Base-by-base conservation (phyloP, 495 filamentous ascomycete species). In the Aspergillus conjunctus region DNA sequence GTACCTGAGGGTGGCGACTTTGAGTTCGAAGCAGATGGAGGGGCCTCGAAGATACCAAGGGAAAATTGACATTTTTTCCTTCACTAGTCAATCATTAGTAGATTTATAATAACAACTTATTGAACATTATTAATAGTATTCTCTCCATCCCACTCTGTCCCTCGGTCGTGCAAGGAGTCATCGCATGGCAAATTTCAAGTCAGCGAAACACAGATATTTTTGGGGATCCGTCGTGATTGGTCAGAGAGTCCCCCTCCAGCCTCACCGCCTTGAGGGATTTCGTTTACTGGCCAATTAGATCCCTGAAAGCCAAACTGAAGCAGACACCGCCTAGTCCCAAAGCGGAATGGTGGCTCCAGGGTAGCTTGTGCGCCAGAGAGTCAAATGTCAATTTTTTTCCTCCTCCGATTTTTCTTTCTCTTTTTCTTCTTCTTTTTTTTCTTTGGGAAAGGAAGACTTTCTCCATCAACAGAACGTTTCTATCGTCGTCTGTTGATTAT, bases 361-460 rank as follows among this genome's bases (percentile, higher is more conserved):
- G 64, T 65, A 60, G 61, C 56, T 41, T 57, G 56, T 54, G 61
- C 55, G 53, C 18, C 67, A 59, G 59, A 66, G 61, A 58, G 66
- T 66, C 65, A 70, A 76, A 73, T 76, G 70, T 71, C 69, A 72
- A 62, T 54, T 66, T 68, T 66, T 41, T 66, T 62, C 60, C 72
- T 70, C 65, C 67, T 69, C 72, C 56, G 69, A 68, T 75, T 72
- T 76, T 73, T 73, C 59, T 72, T 72, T 71, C 61, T 73, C 72
- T 71, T 78, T 76, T 74, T 69, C 37, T 73, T 73, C 65, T 78
- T 77, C 70, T 74, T 79, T 79, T 79, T 77, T 77, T 82, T 78
- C 74, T 74, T 79, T 79, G 77, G 77, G 77, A 80, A 80, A 80
- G 77, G 74, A 74, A 73, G 74, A 68, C 77, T 75, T 77, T 80